Base-by-base conservation (phyloP, 441 rosid genomes). In the Euphorbia corollata region DNA sequence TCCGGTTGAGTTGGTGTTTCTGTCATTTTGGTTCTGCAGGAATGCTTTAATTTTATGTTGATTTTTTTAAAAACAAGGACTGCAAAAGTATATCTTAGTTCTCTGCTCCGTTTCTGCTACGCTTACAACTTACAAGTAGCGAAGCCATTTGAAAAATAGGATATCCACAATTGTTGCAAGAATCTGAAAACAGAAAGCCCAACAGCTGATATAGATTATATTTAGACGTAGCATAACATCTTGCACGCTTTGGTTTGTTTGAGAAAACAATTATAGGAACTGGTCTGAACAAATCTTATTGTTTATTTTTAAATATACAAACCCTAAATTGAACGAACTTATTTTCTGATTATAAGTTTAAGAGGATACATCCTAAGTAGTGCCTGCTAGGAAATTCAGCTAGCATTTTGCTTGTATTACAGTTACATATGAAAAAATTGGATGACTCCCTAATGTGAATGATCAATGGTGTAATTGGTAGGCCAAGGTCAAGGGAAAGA, bases 401-500 rank as follows among this genome's bases (percentile, higher is more conserved):
- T 1, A 50, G 55, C 19, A 50, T 50, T 50, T 50, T 23, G 36
- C 36, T 10, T 56, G 23, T 53, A 16, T 50, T 34, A 54, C 19
- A 34, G 8, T 38, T 38, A 38, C 41, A 5, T 5, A 15, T 63
- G 5, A 19, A 9, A 50, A n/a, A 43, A 16, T 51, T 15, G 18
- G 18, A 27, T 27, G 4, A 27, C 4, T 23, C 16, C 51, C 38
- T 61, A 59, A 71, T 38, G 66, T 39, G 22, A 8, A 41, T 8
- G n/a, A n/a, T 20, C 10, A 24, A 32, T 54, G n/a, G 16, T 54
- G 54, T 53, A n/a, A 20, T 69, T 74, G 63, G 68, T 84, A 84
- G 89, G 86, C 71, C 83, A 63, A 80, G 86, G 62, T 65, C 90
- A 59, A 69, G 88, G 80, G 87, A 76, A 45, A 74, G 83, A 81